Base-by-base conservation (phyloP, 768 basidiomycete genomes). In the Tephrocybe sp. region DNA sequence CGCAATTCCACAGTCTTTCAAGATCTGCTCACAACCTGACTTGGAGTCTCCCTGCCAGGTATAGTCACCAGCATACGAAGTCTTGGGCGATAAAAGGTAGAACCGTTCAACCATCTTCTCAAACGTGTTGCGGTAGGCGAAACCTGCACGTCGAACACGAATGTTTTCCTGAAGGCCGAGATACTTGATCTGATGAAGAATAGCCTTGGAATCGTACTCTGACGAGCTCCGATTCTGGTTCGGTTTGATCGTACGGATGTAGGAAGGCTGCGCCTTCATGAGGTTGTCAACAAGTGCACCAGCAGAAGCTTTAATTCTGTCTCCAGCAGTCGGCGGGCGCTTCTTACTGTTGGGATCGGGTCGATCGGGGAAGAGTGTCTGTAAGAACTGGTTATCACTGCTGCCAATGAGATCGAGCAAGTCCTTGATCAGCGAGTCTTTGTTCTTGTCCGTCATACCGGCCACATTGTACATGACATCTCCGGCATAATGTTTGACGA, bases 401-500 rank as follows among this genome's bases (percentile, higher is more conserved):
- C 75, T 71, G 5, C 82, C 88, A 47, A 98, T 75, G 37, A 98
- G 79, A 60, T 99, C 95, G 47, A 98, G 75, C 15, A 98, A 71
- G 63, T 98, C 97, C 66, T 97, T 98, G 69, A 94, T 79, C 44
- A 99, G 76, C 1, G 92, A 83, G 61, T 99, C 97, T 77, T 99
- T 99, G 76, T 99, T 99, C 79, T 99, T 99, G 70, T 99, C 97
- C 13, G 97, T 98, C 95, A 99, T 99, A 2, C 97, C 97, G 6
- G 88, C 65, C 11, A 98, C 85, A 54, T 94, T 97, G 73, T 99
- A 99, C 83, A 93, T 90, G 54, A 99, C 97, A 62, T 98, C 97
- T 58, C 97, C 97, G 16, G 97, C 97, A 62, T 98, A 99, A 64
- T 99, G 97, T 61, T 84, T 87, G 55, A 99, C 88, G 44, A 99